Conservation (phyloP, 768 basidiomycete species). For the Lactarius tabidus region DNA sequence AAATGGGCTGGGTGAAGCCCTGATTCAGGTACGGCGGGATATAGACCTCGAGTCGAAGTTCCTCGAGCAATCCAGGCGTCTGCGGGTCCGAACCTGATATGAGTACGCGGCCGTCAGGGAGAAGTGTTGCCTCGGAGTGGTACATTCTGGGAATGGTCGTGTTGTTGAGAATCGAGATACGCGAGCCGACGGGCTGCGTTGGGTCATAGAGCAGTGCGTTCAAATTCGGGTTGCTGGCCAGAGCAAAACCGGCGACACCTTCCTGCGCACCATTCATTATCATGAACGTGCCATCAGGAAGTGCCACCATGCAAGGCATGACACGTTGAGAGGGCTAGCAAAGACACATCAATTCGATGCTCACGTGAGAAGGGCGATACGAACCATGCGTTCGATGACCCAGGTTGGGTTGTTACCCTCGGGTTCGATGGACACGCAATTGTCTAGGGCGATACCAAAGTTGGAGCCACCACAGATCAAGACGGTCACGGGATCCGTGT, state of each 20-base stretch:
- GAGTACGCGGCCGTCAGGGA: slow-evolving; percentile 70
- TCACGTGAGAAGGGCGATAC: slow-evolving; percentile 25
- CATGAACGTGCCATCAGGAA: slow-evolving; percentile 73
- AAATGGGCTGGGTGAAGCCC: slow-evolving; percentile 58
- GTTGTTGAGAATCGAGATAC: slow-evolving; percentile 60
- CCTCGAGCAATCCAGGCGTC: slow-evolving; percentile 59
- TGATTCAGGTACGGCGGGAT: slow-evolving; percentile 79
- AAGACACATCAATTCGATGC: background rate
- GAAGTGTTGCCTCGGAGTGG: slow-evolving; percentile 71
- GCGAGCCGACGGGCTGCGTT: slow-evolving; percentile 48
- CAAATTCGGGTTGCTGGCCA: slow-evolving; percentile 59
- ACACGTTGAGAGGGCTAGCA: slow-evolving; percentile 65
- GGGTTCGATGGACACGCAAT: slow-evolving; percentile 66
- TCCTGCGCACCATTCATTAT: slow-evolving; percentile 71
- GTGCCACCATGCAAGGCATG: slow-evolving; percentile 67
- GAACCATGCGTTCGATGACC: slow-evolving; percentile 75
- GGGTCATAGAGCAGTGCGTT: slow-evolving; percentile 70
- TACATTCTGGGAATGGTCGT: slow-evolving; percentile 75
- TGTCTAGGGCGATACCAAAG: slow-evolving; percentile 54
- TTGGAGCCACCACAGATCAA: slow-evolving; percentile 77
- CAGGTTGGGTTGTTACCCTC: slow-evolving; percentile 60
- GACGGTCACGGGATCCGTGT: slow-evolving; percentile 65
- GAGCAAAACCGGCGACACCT: slow-evolving; percentile 71
- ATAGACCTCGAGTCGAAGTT: slow-evolving; percentile 77
- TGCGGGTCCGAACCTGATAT: slow-evolving; percentile 75